phyloP scores from a whole-genome alignment of 2,329 filamentous ascomycete genomes.

The Colletotrichum sp. region DNA sequence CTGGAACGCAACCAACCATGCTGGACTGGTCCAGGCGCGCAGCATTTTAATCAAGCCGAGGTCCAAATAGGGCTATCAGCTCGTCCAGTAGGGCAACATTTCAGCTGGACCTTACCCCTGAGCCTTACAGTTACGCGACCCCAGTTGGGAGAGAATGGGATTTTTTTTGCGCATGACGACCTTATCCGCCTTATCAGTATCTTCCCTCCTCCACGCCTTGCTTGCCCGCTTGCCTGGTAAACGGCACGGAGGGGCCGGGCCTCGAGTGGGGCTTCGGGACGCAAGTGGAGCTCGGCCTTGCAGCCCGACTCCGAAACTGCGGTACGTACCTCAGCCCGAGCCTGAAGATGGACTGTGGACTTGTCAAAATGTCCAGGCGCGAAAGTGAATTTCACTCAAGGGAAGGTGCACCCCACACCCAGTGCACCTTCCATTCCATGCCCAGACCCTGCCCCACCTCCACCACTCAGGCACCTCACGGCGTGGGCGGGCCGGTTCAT shows the following conservation, averaged over 20 bases:
- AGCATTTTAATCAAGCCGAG: not conserved
- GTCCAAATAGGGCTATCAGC: not conserved
- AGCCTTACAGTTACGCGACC: not conserved
- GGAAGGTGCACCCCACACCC: not conserved
- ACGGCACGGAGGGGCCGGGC: not conserved
- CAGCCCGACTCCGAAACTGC: not conserved
- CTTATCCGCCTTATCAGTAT: not conserved
- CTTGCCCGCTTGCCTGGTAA: not conserved
- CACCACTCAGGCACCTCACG: not conserved
- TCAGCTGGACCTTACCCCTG: not conserved
- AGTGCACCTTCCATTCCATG: not conserved
- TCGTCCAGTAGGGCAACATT: not conserved
- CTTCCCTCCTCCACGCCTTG: not conserved
- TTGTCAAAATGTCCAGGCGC: not conserved
- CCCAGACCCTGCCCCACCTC: not conserved
- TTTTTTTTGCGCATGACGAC: not conserved
- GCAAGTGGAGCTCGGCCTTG: not conserved
- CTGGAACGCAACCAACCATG: not conserved
- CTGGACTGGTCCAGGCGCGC: not conserved
- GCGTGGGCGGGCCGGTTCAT: not conserved
- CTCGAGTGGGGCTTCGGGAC: not conserved
- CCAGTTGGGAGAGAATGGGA: not conserved
- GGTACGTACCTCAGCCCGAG: not conserved
- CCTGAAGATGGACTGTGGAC: not conserved
- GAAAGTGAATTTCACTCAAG: not conserved